Base-by-base conservation (phyloP, 176 grass and related monocot species). In the Poa pratensis region DNA sequence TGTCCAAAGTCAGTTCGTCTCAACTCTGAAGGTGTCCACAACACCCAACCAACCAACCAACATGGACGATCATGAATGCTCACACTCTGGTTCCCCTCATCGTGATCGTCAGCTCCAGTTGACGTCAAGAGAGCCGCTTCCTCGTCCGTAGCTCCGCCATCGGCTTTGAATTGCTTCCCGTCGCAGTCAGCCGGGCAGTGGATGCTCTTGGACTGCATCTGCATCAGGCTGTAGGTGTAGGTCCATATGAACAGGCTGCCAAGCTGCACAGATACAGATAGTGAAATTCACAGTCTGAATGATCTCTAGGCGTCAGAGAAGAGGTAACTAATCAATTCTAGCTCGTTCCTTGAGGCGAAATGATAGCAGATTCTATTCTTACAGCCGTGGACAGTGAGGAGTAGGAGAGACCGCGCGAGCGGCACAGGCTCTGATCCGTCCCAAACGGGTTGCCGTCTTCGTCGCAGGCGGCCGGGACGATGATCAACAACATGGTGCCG, bases 321-420 rank as follows among this genome's bases (percentile, higher is more conserved):
- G 22, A 59, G 13, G 75, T 23, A 9, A 62, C n/a, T 12, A 54
- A 11, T 49, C 12, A 49, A 7, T 45, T 5, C 6, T 58, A 86
- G 4, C 9, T 54, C 26, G 65, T 45, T 81, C 26, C 28, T 54
- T 75, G 30, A 53, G 24, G 12, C 17, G 84, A 57, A 7, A 37
- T 35, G 50, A 14, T 48, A 43, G 23, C 12, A 52, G 20, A 11
- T 54, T 74, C 18, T 51, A 22, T 45, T 1, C 75, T 89, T 95
- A 98, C 96, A 72, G 91, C 96, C 96, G 94, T 95, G 60, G 96
- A 98, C 49, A 98, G 67, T 20, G 96, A 98, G 11, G 90, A 87
- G 79, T 98, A 98, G 49, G 93, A 93, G 51, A 98, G 85, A 0
- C 78, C 89, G 0, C 86, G 87, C 9, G 83, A 78, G 3, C 87